Evolutionary conservation across 768 basidiomycete species (phyloP), one percentile per base, ranked within the genome.

Genomic region (Leccinum uliginosum): DNA sequence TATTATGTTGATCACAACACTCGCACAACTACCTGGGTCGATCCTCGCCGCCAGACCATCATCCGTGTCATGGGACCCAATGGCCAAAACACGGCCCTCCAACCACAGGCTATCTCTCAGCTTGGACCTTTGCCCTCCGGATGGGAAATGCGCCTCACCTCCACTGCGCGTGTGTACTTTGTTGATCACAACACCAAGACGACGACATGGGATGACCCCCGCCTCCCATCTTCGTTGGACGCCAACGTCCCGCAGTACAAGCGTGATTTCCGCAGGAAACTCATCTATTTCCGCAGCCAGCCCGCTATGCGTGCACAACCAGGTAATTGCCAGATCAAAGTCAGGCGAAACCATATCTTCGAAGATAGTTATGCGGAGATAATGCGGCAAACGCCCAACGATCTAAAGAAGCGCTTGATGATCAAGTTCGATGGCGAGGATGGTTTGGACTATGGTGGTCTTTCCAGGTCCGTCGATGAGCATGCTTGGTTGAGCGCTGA

Each of bases 141-240:
- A 54, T 99, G 97, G 97, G 97, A 99, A 74, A 99, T 99, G 97
- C 92, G 97, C 47, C 88, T 99, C 52, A 99, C 97, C 6, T 88
- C 91, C 4, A 98, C 97, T 1, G 96, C 97, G 2, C 87, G 97
- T 49, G 97, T 99, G 7, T 99, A 99, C 78, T 99, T 99, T 69
- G 97, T 99, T 53, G 97, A 99, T 72, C 97, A 99, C 78, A 98
- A 98, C 76, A 98, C 97, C 54, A 98, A 98, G 83, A 99, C 97
- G 30, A 99, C 97, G 29, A 99, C 97, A 1, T 99, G 97, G 97
- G 97, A 99, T 72, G 97, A 99, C 71, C 96, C 96, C 19, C 91
- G 97, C 52, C 74, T 93, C 63, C 97, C 97, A 11, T 97, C 95
- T 11, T 91, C 93, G 43, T 78, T 98, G 59, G 97, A 98, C 71